Percentiles rank a stretch among this genome's conserved stretches.
Conservation (phyloP, 805 yeast genomes). For the Wickerhamomyces silvicola region DNA sequence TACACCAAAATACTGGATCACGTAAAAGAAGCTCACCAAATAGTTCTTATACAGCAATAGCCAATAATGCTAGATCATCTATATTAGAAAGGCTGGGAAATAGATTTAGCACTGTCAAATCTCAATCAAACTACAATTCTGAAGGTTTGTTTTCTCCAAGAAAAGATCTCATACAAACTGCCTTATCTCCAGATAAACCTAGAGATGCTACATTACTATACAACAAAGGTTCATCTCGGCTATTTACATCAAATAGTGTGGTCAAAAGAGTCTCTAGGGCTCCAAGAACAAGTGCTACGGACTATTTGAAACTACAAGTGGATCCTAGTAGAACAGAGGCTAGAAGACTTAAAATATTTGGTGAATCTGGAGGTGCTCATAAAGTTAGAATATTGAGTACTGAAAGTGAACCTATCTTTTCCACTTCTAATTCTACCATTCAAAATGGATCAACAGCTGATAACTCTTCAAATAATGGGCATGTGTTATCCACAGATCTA, state of each 20-base stretch:
- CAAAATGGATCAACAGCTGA: neutral
- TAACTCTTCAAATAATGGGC: no score
- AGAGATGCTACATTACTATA: slow-evolving; percentile 4
- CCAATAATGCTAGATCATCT: slow-evolving; percentile 16
- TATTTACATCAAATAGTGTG: slow-evolving; percentile 4
- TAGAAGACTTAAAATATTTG: slow-evolving; percentile 32
- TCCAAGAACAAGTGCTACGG: slow-evolving; percentile 13
- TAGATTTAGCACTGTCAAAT: slow-evolving; percentile 23
- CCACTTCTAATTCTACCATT: no score
- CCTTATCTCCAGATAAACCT: slow-evolving; percentile 10
- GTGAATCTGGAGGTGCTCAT: slow-evolving; percentile 20
- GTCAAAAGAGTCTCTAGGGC: slow-evolving; percentile 23
- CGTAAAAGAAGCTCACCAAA: slow-evolving; percentile 23
- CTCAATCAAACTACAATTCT: slow-evolving; percentile 22
- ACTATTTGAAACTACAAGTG: slow-evolving; percentile 28
- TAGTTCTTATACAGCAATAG: slow-evolving; percentile 12
- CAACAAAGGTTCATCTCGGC: slow-evolving; percentile 4
- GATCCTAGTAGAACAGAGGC: slow-evolving; percentile 38
- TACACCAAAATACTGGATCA: slow-evolving; percentile 3
- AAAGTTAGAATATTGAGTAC: slow-evolving; percentile 22
- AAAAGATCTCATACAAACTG: slow-evolving; percentile 17
- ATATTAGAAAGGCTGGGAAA: slow-evolving; percentile 31
- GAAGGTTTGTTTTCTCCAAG: slow-evolving; percentile 32
- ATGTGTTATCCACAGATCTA: no score
- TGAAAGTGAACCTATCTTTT: slow-evolving; percentile 8